Evolutionary conservation across 2,329 filamentous ascomycete genomes (phyloP), one percentile per base, ranked within the genome.

Genomic region (Bipolaris sorokiniana): DNA sequence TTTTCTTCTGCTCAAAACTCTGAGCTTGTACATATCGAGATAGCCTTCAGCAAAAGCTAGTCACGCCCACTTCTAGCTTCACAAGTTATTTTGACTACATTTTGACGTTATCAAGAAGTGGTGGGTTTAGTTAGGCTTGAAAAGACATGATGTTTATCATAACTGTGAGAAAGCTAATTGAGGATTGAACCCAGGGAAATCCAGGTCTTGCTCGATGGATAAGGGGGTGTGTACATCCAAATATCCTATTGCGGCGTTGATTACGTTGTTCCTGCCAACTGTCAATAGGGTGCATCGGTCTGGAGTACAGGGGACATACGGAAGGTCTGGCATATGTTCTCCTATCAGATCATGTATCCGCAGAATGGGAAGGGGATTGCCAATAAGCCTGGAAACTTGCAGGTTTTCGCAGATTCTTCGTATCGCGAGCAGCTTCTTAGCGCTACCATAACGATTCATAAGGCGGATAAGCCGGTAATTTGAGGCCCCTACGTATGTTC

Each of bases 381-480:
- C 18, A 36, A 23, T 4, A 16, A 22, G 3, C n/a, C 31, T 31
- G 15, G 20, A 3, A 15, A 48, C n/a, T 22, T 48, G 28, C 7
- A 48, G 31, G 36, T 34, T 15, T 22, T 48, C 31, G 45, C 45
- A 48, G 16, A 48, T 48, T 23, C 10, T 23, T 18, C n/a, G 15
- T 33, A 48, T 36, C n/a, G 45, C 45, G 3, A 48, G 31, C 31
- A 15, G 28, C 18, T 48, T 34, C 45, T 36, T 48, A 23, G 45
- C 31, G 11, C 4, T 23, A 48, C 45, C 11, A n/a, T 48, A 48
- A 16, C 45, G 45, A 13, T 48, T 48, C 16, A 48, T 48, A 9
- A 34, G 45, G 18, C 45, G 45, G 15, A 48, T 22, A 11, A 48
- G 45, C 13, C 28, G 45, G 45, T 48, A 48, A 26, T 48, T 48